Evolutionary conservation across 371 early-diverging fungal genomes (phyloP), one percentile per base, ranked within the genome.

Genomic region (Mortierella sp.): DNA sequence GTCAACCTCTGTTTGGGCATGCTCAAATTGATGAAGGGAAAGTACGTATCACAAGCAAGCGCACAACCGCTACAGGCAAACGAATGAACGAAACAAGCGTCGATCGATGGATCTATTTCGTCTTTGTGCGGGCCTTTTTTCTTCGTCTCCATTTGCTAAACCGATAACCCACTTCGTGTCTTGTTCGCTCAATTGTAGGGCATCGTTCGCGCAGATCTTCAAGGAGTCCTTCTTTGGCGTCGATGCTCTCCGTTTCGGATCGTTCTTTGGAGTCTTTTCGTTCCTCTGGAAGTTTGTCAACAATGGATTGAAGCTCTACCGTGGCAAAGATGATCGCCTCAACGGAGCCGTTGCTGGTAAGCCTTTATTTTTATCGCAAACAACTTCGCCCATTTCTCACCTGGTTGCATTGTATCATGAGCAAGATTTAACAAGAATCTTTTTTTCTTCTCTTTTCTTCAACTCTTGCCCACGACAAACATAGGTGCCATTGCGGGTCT

Each of bases 221-320:
- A 85, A 86, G 74, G 90, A 89, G 11, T 88, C 92, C 2, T 92
- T 93, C 77, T 89, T 89, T 75, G 91, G 92, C 44, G 78, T 82
- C 11, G 92, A 91, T 69, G 88, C 90, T 28, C 26, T 91, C 55
- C 94, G 96, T 31, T 95, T 95, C 81, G 96, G 93, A 59, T 89
- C 90, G 69, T 94, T 93, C 92, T 91, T 95, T 90, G 95, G 95
- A 9, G 87, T 87, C 48, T 96, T 95, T 87, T 91, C 95, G 31
- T 91, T 95, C 61, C 71, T 94, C 26, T 96, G 95, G 95, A 95
- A 95, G 83, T 88, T 92, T 44, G 88, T 95, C 77, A 94, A 93
- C 81, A 95, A 95, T 85, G 87, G 89, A 24, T 88, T 95, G 81
- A 88, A 90, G 40, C 77, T 90, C 44, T 86, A 90, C 71, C 88